phyloP scores from a whole-genome alignment of 192 early-diverging fungal species.

The Phycomyces nitens region DNA sequence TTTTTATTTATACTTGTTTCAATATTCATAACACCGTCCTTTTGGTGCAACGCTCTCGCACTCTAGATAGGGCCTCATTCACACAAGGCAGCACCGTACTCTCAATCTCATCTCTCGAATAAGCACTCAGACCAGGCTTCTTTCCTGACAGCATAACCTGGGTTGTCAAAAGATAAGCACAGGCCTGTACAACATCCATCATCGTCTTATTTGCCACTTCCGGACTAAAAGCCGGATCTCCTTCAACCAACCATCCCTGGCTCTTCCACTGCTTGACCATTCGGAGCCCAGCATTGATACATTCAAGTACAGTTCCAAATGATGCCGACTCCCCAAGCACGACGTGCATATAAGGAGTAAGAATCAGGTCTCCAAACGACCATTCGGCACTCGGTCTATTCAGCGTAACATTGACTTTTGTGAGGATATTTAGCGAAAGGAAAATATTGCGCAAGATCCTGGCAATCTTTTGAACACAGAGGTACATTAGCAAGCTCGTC shows the following conservation, averaged over 20 bases:
- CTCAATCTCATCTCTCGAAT: not conserved
- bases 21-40: too few relatives aligned
- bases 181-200: conserved; percentile 18
- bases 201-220: not conserved
- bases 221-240: not conserved
- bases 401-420: conserved; percentile 33
- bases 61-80: not conserved
- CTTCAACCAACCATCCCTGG: not conserved
- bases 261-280: conserved; percentile 4
- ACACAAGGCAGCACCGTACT: not conserved
- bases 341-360: conserved; percentile 33
- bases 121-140: not conserved
- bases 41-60: too few relatives aligned
- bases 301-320: conserved; percentile 41
- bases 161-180: conserved; percentile 9
- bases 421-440: conserved; percentile 33
- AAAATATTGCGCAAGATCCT: conserved; percentile 35
- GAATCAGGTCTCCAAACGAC: conserved; percentile 39
- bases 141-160: conserved; percentile 8
- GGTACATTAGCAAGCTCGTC: conserved; percentile 16
- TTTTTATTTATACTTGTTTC: too few relatives aligned
- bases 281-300: conserved; percentile 6
- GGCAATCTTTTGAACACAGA: conserved; percentile 29
- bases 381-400: conserved; percentile 34
- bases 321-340: conserved; percentile 30